These are phyloP conservation scores for Laburnicola sp. DNA, from an alignment of 2,329 filamentous ascomycete genomes.

Conservation along the genomic window DNA sequence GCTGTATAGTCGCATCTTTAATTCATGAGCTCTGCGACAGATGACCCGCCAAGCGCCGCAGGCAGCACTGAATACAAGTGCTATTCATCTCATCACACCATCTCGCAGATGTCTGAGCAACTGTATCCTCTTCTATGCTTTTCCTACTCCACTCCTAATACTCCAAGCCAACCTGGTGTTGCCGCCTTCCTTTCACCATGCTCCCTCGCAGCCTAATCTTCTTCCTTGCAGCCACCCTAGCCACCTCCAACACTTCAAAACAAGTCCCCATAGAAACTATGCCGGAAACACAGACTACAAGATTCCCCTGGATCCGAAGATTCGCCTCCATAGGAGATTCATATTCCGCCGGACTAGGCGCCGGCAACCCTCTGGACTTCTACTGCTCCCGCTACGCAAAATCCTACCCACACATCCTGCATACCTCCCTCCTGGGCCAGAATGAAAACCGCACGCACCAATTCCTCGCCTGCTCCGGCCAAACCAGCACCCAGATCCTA, in stretches of 20 bases:
- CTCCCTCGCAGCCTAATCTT: background rate
- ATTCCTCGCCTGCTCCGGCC: slow-evolving; percentile 38
- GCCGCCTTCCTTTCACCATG: slow-evolving; percentile 3
- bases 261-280: slow-evolving; percentile 7
- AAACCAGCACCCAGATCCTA: slow-evolving; percentile 28
- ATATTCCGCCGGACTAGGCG: slow-evolving; percentile 36
- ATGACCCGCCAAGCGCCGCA: slow-evolving; percentile 15
- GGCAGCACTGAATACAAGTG: slow-evolving; percentile 14
- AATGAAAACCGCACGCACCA: slow-evolving; percentile 24
- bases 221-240: slow-evolving; percentile 6
- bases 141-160: background rate
- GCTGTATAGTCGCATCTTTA: slow-evolving; percentile 84
- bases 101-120: background rate
- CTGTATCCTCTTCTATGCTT: background rate
- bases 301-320: slow-evolving; percentile 26
- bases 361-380: slow-evolving; percentile 31
- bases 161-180: slow-evolving; percentile 5
- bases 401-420: slow-evolving; percentile 34
- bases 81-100: background rate
- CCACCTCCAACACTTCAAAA: background rate
- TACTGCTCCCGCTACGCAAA: slow-evolving; percentile 32
- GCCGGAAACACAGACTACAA: background rate
- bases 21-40: slow-evolving; percentile 58
- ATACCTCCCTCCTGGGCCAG: slow-evolving; percentile 17
- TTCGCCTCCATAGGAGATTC: slow-evolving; percentile 39